These are phyloP conservation scores for Penicillium chermesinum DNA, from an alignment of 495 filamentous ascomycete species.

Conservation along the genomic window DNA sequence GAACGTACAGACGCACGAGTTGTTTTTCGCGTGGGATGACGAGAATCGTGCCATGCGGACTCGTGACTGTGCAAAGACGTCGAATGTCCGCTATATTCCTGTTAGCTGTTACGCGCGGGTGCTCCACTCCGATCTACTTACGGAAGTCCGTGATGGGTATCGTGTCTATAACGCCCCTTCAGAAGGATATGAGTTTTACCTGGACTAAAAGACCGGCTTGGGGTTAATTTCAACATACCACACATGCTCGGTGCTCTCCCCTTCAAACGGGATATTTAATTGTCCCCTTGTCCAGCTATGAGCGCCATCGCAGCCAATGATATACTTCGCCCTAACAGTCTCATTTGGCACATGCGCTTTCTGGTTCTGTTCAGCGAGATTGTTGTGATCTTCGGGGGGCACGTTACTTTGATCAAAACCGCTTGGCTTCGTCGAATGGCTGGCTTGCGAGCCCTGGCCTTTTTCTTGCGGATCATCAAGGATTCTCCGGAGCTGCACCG, in stretches of 20 bases:
- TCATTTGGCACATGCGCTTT: slow-evolving; percentile 30
- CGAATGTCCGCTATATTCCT: slow-evolving; percentile 52
- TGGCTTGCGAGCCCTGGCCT: slow-evolving; percentile 44
- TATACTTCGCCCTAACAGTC: slow-evolving; percentile 54
- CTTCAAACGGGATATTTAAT: slow-evolving; percentile 50
- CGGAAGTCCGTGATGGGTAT: slow-evolving; percentile 62
- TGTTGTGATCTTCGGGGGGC: slow-evolving; percentile 50
- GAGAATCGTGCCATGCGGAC: slow-evolving; percentile 57
- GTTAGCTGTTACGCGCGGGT: not conserved
- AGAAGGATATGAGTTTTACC: not conserved
- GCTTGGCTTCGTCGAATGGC: too few species aligned
- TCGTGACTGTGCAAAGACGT: slow-evolving; percentile 54
- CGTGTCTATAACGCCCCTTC: slow-evolving; percentile 55
- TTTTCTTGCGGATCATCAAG: slow-evolving; percentile 18
- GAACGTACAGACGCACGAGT: slow-evolving; percentile 65
- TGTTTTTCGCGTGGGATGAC: slow-evolving; percentile 64
- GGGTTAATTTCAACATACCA: slow-evolving; percentile 34
- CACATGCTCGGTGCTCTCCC: slow-evolving; percentile 56
- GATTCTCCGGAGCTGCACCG: slow-evolving; percentile 35
- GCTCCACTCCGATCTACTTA: slow-evolving; percentile 15
- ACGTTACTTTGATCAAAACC: too few species aligned
- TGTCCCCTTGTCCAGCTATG: slow-evolving; percentile 58
- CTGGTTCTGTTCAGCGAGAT: slow-evolving; percentile 38
- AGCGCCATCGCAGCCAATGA: slow-evolving; percentile 65
- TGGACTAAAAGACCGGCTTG: not conserved